These are phyloP conservation scores for Puccinia coronata DNA, from an alignment of 1,284 basidiomycete genomes.

Conservation along the genomic window DNA sequence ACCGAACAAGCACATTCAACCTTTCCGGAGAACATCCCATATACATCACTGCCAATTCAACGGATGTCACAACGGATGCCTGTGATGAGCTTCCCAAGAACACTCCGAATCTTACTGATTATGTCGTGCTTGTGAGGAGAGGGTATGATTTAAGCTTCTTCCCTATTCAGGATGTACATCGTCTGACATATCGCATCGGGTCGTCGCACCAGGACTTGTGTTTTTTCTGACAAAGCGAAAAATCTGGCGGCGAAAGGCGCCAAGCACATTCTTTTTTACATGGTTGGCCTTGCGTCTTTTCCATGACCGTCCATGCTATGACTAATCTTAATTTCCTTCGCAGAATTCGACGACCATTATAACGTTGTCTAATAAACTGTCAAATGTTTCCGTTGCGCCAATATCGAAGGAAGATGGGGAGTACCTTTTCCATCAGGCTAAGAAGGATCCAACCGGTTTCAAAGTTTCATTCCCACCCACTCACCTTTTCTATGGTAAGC, in stretches of 20 bases:
- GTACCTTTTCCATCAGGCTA: conserved; percentile 3
- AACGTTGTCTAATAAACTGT: background rate
- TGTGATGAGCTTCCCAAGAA: conserved; percentile 10
- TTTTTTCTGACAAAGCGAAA: conserved; percentile 4
- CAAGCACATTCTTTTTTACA: conserved; percentile 42
- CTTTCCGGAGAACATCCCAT: background rate
- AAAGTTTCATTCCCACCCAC: background rate
- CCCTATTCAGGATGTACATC: background rate
- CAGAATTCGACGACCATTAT: background rate
- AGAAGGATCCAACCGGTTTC: background rate
- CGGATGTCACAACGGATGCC: conserved; percentile 13
- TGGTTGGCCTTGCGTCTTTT: conserved; percentile 8
- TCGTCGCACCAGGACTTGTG: conserved; percentile 14
- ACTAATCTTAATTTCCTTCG: background rate
- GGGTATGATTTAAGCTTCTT: background rate
- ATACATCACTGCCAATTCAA: conserved; percentile 32
- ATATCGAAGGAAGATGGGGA: conserved; percentile 14
- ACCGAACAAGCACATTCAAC: background rate
- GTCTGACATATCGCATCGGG: background rate
- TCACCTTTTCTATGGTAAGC: background rate
- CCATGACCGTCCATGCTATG: background rate
- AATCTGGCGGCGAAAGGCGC: conserved; percentile 31
- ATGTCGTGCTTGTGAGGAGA: conserved; percentile 4
- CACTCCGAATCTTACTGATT: conserved; percentile 35
- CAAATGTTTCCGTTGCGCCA: background rate